phyloP scores from a whole-genome alignment of 306 rosid genomes.

The Fragaria ananassa region DNA sequence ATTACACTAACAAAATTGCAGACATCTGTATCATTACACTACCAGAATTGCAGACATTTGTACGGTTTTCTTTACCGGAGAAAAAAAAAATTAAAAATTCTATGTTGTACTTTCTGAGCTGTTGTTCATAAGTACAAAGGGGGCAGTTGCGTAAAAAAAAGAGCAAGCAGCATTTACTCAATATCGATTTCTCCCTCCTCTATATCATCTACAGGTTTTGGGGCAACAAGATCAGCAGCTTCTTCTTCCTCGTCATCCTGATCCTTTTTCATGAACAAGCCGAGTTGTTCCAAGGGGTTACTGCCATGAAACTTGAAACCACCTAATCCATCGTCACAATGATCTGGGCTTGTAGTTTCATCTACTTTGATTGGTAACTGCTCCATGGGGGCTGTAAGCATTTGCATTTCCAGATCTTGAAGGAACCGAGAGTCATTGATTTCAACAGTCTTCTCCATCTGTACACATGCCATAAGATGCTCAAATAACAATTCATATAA shows the following conservation, averaged over 20 bases:
- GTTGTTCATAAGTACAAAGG: conserved; percentile 20
- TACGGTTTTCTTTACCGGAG: no score
- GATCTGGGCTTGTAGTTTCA: conserved; percentile 62
- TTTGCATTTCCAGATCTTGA: conserved; percentile 69
- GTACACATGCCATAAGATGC: conserved; percentile 31
- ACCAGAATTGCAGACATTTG: conserved; percentile 4
- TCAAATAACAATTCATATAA: conserved; percentile 26
- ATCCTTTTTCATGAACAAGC: conserved; percentile 58
- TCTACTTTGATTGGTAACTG: conserved; percentile 58
- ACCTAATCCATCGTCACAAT: conserved; percentile 60
- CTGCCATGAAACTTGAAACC: conserved; percentile 65
- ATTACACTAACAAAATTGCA: neutral
- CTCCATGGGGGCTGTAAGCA: conserved; percentile 54
- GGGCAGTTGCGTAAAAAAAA: neutral
- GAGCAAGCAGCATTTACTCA: conserved; percentile 25
- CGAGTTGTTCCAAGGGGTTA: conserved; percentile 75
- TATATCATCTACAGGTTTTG: conserved; percentile 54
- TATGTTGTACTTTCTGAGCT: conserved; percentile 18
- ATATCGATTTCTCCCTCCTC: conserved; percentile 82
- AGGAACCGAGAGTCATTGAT: conserved; percentile 74
- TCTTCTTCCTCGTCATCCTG: conserved; percentile 78
- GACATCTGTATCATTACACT: neutral
- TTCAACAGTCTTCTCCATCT: conserved; percentile 85
- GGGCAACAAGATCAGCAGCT: conserved; percentile 42
- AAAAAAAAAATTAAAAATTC: neutral